Evolutionary conservation across 1,139 yeast genomes (phyloP), one percentile per base, ranked within the genome.

Genomic region (Saccharomyces hybrid): DNA sequence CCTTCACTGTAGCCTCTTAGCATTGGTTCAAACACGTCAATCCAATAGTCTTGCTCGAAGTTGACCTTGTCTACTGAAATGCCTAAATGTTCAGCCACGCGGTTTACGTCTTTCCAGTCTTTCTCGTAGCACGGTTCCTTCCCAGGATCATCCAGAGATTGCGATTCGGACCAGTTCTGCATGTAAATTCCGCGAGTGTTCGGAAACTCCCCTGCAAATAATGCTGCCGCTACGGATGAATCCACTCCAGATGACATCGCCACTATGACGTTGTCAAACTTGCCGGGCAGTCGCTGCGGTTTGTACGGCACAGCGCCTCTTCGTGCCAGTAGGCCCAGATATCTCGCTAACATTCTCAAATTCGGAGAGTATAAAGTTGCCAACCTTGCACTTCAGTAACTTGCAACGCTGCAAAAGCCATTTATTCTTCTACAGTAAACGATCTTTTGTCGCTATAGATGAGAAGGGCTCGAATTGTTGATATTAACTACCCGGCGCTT

Each of bases 221-320:
- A 62, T 0, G 93, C 83, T 0, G 98, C 98, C 2, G 88, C 82
- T 1, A 93, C 90, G 1, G 97, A 86, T 0, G 98, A 90, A 69
- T 93, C 99, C 0, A 93, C 98, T 0, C 99, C 99, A 0, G 96
- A 87, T 1, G 97, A 89, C 97, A 93, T 89, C 26, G 98, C 97
- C 2, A 93, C 81, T 38, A 87, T 75, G 25, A 93, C 79, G 52
- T 77, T 80, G 64, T 88, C 96, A 41, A 78, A 68, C 3, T 62
- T 61, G 0, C 58, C 57, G 0, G 95, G 93, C 29, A 65, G 62
- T 3, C 70, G 71, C 59, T 81, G 86, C 4, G 57, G 58, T 14
- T 50, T 56, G 34, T 60, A 65, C 1, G 67, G 65, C 2, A 46
- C 46, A 8, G 61, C 51, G 9, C 50, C 28, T 49, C 68, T 31